Evolutionary conservation across 345 rosid genomes (phyloP).

Genomic region (Populus nigra): DNA sequence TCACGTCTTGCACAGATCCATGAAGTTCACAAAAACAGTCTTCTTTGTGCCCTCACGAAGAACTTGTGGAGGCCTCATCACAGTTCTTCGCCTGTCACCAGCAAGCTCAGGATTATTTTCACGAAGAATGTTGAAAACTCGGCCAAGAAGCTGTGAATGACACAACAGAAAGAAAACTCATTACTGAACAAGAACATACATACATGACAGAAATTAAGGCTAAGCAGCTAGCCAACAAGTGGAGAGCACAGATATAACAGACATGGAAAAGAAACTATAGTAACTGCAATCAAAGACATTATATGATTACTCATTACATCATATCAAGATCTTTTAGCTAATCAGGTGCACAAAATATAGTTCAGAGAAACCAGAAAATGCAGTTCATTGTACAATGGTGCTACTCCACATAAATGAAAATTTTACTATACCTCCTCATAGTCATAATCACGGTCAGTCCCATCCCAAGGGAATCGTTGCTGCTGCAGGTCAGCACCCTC

Average conservation of each 20-base stretch:
- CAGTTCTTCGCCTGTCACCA: conserved; percentile 95
- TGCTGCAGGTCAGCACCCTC: conserved; percentile 39
- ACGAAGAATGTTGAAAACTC: conserved; percentile 81
- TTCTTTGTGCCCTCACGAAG: conserved; percentile 99
- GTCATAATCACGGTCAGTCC: conserved; percentile 77
- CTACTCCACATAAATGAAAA: not conserved
- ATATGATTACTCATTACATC: not conserved
- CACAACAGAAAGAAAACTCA: not conserved
- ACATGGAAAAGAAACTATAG: not conserved
- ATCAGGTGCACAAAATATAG: not conserved
- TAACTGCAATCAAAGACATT: not conserved
- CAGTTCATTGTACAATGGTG: not conserved
- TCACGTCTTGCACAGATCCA: conserved; percentile 96
- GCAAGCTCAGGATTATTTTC: conserved; percentile 96
- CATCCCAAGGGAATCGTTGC: conserved; percentile 86
- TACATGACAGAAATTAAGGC: not conserved
- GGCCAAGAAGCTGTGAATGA: conserved; percentile 74
- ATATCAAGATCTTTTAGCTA: not conserved
- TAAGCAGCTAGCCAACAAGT: not conserved
- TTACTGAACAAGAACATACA: not conserved
- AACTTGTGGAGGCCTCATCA: conserved; percentile 97
- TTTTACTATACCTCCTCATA: conserved; percentile 75
- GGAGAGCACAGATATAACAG: not conserved
- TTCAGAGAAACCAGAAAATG: not conserved
- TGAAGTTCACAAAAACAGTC: conserved; percentile 88